Conservation (phyloP, 345 rosid species). For the Ceriops decandra region DNA sequence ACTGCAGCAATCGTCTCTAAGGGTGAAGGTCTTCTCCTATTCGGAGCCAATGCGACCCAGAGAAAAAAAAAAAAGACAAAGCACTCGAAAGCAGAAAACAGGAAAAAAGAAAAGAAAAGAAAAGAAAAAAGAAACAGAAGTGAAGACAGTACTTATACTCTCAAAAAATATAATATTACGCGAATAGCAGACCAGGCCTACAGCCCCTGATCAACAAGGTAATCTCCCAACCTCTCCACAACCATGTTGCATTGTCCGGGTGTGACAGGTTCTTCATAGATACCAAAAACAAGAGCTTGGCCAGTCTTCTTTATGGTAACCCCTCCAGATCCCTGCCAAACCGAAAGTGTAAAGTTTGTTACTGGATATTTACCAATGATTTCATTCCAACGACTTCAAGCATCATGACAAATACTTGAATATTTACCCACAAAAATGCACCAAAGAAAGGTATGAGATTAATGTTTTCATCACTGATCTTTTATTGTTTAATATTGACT, state of each 20-base stretch:
- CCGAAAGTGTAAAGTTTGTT: neutral
- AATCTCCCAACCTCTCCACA: slow-evolving; percentile 90
- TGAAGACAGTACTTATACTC: neutral
- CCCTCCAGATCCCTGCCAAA: slow-evolving; percentile 54
- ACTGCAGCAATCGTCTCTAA: too few relatives aligned
- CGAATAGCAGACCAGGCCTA: slow-evolving; percentile 23
- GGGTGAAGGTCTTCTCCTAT: too few relatives aligned
- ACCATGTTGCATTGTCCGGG: slow-evolving; percentile 88
- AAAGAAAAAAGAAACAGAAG: neutral
- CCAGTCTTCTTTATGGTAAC: slow-evolving; percentile 73
- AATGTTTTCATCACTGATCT: too few relatives aligned
- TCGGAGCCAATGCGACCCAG: neutral
- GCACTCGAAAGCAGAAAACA: slow-evolving; percentile 17
- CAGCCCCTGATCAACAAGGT: slow-evolving; percentile 68
- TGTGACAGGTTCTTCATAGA: slow-evolving; percentile 79
- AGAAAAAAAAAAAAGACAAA: slow-evolving; percentile 10
- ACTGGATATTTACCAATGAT: too few relatives aligned
- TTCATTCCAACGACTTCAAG: neutral
- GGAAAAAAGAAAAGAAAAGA: neutral
- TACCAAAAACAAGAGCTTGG: slow-evolving; percentile 64
- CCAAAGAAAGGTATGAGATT: too few relatives aligned
- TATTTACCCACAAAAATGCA: too few relatives aligned
- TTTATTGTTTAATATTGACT: too few relatives aligned
- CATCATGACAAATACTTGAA: neutral
- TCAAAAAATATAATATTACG: slow-evolving; percentile 10